These are phyloP conservation scores for Sorghum bicolor DNA, from an alignment of 176 grass and related monocot species.

Conservation along the genomic window DNA sequence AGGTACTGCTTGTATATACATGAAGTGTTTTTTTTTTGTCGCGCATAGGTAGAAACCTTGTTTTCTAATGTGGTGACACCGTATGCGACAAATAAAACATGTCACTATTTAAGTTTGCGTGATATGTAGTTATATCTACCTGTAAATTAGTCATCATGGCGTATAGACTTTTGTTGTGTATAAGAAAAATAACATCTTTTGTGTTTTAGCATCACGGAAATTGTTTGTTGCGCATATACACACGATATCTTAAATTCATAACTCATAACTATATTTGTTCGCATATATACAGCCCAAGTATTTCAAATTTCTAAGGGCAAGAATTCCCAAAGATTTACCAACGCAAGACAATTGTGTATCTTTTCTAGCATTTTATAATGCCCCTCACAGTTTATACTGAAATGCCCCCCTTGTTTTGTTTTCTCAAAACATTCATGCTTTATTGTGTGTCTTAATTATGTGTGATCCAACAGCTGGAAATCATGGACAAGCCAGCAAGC, in stretches of 20 bases:
- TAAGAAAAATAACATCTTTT: background rate
- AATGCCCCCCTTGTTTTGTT: background rate
- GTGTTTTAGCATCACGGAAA: background rate
- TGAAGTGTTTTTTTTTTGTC: background rate
- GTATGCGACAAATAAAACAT: background rate
- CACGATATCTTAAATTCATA: background rate
- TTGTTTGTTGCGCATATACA: background rate
- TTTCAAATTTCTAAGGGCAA: background rate
- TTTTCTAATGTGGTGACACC: background rate
- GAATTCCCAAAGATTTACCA: background rate
- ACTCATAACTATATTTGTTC: no score
- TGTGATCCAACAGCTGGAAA: slow-evolving; percentile 16
- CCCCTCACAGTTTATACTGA: background rate
- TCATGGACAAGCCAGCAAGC: slow-evolving; percentile 18
- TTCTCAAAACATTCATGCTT: background rate
- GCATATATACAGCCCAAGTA: background rate
- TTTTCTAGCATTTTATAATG: background rate
- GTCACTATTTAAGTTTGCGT: background rate
- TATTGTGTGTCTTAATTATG: background rate
- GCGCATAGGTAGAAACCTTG: fast-evolving
- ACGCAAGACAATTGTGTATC: background rate
- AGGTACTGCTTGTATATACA: background rate
- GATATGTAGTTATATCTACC: background rate
- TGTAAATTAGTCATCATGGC: background rate
- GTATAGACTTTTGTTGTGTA: background rate